These are phyloP conservation scores for Pilatotrama ljubarskyi DNA, from an alignment of 768 basidiomycete species.

Conservation along the genomic window DNA sequence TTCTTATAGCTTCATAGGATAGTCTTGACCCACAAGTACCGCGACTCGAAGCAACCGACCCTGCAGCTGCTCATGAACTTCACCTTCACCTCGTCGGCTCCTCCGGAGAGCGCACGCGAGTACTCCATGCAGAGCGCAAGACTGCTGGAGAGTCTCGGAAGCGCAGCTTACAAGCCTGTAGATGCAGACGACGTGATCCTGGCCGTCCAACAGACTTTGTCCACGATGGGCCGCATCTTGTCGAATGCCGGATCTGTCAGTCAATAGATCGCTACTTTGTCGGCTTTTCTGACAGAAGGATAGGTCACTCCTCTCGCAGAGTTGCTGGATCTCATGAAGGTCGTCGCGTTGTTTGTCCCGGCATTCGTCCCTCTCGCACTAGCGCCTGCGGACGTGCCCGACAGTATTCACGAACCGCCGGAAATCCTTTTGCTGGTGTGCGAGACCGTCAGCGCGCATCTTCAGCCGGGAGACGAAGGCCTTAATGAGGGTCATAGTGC, in stretches of 20 bases:
- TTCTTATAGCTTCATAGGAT: constrained; percentile 54
- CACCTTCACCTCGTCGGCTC: constrained; percentile 27
- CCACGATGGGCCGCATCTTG: constrained; percentile 27
- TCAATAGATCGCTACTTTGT: constrained; percentile 29
- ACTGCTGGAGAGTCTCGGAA: constrained; percentile 49
- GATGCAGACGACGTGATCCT: constrained; percentile 19
- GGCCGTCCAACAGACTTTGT: constrained; percentile 16
- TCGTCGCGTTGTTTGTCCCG: constrained; percentile 44
- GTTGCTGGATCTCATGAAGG: constrained; percentile 52
- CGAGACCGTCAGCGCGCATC: constrained; percentile 42
- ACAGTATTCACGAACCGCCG: constrained; percentile 30
- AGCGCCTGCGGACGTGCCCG: constrained; percentile 5
- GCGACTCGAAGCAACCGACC: constrained; percentile 41
- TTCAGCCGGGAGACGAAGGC: constrained; percentile 33
- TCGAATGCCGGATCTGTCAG: constrained; percentile 19
- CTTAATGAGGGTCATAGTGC: not conserved
- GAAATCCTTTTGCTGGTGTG: constrained; percentile 43
- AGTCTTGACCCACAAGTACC: constrained; percentile 56
- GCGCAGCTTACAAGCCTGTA: not conserved
- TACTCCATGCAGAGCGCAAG: constrained; percentile 47
- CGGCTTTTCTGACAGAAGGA: not conserved
- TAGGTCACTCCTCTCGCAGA: constrained; percentile 50
- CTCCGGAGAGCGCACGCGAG: constrained; percentile 26
- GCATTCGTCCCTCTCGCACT: constrained; percentile 27
- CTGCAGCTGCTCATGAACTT: constrained; percentile 54